Percentiles rank a stretch among this genome's conserved stretches.
These are phyloP conservation scores for Blastomyces parvus DNA, from an alignment of 2,329 filamentous ascomycete genomes.

Conservation along the genomic window DNA sequence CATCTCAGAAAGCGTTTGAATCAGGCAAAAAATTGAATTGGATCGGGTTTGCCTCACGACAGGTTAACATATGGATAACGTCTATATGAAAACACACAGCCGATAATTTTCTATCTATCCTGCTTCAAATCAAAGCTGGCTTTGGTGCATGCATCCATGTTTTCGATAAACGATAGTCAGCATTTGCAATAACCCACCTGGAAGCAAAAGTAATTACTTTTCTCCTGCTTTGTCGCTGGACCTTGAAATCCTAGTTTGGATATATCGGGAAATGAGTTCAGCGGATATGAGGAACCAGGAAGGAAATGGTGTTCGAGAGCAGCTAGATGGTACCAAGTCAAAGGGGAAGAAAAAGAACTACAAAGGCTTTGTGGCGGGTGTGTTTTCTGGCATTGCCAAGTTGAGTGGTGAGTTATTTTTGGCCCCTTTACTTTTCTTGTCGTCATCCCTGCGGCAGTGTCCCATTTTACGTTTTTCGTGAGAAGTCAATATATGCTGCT, in stretches of 20 bases:
- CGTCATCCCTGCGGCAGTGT: neutral
- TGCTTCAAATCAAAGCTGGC: no score
- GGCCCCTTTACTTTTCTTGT: neutral
- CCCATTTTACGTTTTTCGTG: neutral
- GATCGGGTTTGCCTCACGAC: no score
- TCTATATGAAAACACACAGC: no score
- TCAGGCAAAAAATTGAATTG: no score
- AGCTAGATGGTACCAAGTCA: conserved; percentile 1
- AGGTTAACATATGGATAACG: no score
- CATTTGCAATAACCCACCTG: neutral
- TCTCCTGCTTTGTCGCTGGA: neutral
- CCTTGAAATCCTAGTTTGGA: neutral
- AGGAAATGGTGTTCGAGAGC: neutral
- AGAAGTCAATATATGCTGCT: neutral
- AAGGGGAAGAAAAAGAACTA: conserved; percentile 49
- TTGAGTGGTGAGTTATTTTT: conserved; percentile 54
- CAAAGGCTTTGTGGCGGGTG: conserved; percentile 93
- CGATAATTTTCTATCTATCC: no score
- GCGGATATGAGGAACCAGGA: neutral
- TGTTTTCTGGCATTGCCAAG: conserved; percentile 90
- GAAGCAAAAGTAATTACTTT: neutral
- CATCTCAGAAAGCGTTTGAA: no score
- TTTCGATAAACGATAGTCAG: neutral
- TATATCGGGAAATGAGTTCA: neutral
- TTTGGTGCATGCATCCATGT: neutral